Evolutionary conservation across 306 rosid genomes (phyloP).

Genomic region (Oxytropis ochrocephala): DNA sequence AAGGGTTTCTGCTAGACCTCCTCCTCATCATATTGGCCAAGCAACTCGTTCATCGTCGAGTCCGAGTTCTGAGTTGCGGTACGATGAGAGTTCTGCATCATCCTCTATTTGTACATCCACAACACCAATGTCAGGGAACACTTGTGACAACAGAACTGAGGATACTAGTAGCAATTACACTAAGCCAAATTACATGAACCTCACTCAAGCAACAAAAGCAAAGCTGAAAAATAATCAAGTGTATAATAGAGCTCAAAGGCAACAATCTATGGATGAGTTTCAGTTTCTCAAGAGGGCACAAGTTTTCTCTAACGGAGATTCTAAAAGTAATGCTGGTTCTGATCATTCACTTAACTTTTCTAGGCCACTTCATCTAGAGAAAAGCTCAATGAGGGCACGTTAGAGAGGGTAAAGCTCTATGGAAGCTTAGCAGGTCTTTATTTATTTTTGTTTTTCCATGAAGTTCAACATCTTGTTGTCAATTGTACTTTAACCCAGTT

Average conservation of each 20-base stretch:
- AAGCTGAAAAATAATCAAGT: slow-evolving; percentile 44
- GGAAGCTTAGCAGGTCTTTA: slow-evolving; percentile 16
- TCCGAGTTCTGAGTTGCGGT: slow-evolving; percentile 83
- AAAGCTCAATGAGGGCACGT: slow-evolving; percentile 40
- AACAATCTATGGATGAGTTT: slow-evolving; percentile 95
- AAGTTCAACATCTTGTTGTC: slow-evolving; percentile 78
- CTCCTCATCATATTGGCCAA: slow-evolving; percentile 51
- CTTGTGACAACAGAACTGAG: slow-evolving; percentile 72
- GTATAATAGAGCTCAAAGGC: slow-evolving; percentile 67
- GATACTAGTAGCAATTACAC: slow-evolving; percentile 39
- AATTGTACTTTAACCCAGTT: slow-evolving; percentile 24
- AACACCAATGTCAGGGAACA: slow-evolving; percentile 74
- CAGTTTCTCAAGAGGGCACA: slow-evolving; percentile 64
- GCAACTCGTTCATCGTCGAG: slow-evolving; percentile 78
- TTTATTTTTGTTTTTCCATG: slow-evolving; percentile 18
- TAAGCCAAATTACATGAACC: slow-evolving; percentile 80
- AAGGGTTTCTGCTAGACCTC: slow-evolving; percentile 85
- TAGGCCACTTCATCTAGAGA: slow-evolving; percentile 49
- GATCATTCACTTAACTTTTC: slow-evolving; percentile 62
- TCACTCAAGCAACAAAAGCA: slow-evolving; percentile 78
- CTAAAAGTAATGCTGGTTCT: slow-evolving; percentile 73
- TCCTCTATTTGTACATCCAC: slow-evolving; percentile 84
- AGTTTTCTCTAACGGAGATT: slow-evolving; percentile 60
- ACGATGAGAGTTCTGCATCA: slow-evolving; percentile 87
- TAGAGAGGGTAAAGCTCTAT: slow-evolving; percentile 4